phyloP scores from a whole-genome alignment of 139 green algal species.

The Haematococcus lacustris region DNA sequence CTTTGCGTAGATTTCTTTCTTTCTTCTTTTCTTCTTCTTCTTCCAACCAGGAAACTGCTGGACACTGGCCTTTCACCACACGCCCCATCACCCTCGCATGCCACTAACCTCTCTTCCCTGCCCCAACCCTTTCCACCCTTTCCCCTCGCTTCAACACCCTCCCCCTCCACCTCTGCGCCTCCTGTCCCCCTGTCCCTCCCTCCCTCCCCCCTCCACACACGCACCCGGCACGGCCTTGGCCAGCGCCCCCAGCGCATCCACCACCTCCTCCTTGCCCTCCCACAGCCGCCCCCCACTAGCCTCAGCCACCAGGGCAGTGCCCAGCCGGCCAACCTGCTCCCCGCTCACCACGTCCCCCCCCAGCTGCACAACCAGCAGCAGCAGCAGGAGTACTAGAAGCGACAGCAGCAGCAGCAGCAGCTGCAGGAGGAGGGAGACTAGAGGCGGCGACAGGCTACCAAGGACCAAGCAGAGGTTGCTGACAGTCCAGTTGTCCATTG shows the following conservation, averaged over 20 bases:
- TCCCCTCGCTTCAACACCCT: background rate
- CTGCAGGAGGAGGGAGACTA: background rate
- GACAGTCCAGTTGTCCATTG: too few species aligned
- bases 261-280: slow-evolving; percentile 72
- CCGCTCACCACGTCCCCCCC: background rate
- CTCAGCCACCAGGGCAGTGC: slow-evolving; percentile 32
- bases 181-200: background rate
- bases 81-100: background rate
- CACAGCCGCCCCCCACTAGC: slow-evolving; percentile 50
- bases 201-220: slow-evolving; percentile 2
- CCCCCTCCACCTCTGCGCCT: too few species aligned
- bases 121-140: background rate
- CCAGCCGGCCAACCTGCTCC: slow-evolving; percentile 1
- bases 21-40: too few species aligned
- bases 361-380: slow-evolving; percentile 1
- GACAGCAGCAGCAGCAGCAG: background rate
- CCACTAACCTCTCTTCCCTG: background rate
- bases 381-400: background rate
- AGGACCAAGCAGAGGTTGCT: too few species aligned
- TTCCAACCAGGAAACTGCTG: too few species aligned
- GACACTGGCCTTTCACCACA: too few species aligned
- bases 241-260: slow-evolving; percentile 47
- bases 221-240: slow-evolving; percentile 16
- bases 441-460: too few species aligned
- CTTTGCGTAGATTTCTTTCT: too few species aligned